Conservation (phyloP, 495 filamentous ascomycete genomes). For the Neurospora sp. region DNA sequence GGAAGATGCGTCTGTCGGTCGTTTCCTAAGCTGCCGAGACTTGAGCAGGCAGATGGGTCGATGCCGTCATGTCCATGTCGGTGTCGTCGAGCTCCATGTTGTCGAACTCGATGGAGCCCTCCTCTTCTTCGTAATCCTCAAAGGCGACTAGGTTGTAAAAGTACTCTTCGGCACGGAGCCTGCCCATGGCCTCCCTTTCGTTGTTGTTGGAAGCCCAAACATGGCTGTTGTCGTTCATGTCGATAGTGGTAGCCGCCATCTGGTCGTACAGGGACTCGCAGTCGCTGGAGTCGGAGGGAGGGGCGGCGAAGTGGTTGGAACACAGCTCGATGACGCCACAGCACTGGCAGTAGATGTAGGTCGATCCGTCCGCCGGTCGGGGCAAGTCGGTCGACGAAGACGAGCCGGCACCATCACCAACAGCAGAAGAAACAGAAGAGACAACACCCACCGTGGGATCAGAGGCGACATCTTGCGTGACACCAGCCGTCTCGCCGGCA, state of each 20-base stretch:
- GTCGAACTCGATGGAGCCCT: neutral
- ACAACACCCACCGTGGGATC: constrained; percentile 88
- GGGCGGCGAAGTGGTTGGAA: constrained; percentile 4
- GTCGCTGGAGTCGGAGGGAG: neutral
- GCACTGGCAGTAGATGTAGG: constrained; percentile 11
- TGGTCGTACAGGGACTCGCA: neutral
- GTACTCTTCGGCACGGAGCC: constrained; percentile 1
- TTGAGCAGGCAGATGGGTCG: neutral
- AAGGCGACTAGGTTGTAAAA: constrained; percentile 2
- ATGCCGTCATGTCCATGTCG: neutral
- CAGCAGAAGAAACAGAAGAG: constrained; percentile 16
- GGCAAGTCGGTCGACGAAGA: constrained; percentile 7
- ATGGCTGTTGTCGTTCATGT: neutral
- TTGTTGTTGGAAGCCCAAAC: neutral
- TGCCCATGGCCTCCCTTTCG: neutral
- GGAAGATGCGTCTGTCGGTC: neutral
- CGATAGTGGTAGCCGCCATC: neutral
- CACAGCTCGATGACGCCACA: constrained; percentile 10
- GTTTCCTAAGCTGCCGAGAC: neutral
- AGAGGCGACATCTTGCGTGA: constrained; percentile 88
- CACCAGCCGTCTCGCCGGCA: constrained; percentile 89
- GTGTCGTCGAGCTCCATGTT: neutral
- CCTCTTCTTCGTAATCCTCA: constrained; percentile 7
- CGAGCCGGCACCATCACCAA: constrained; percentile 13
- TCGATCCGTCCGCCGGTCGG: neutral